phyloP scores from a whole-genome alignment of 2,329 filamentous ascomycete genomes.

The Aaosphaeria pasadenensis region DNA sequence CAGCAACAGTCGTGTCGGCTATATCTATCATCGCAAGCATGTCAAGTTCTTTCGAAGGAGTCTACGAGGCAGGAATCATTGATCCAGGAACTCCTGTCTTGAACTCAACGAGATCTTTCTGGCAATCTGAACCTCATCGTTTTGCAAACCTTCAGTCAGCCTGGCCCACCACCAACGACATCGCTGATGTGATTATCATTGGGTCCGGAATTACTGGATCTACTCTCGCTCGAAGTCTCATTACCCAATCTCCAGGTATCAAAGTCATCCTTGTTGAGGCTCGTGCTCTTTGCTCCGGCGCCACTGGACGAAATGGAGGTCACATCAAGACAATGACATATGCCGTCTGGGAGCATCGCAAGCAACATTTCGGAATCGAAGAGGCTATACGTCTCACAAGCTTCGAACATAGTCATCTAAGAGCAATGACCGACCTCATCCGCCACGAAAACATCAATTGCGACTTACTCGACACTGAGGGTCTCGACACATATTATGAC shows the following conservation, averaged over 20 bases:
- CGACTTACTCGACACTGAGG: conserved; percentile 51
- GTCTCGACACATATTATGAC: conserved; percentile 59
- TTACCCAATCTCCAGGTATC: conserved; percentile 6
- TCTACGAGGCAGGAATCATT: not conserved
- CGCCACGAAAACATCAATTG: conserved; percentile 41
- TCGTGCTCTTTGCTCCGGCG: not conserved
- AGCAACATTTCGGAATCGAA: conserved; percentile 42
- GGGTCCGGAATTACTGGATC: conserved; percentile 42
- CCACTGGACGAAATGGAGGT: not conserved
- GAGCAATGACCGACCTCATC: conserved; percentile 55
- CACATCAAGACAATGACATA: not conserved
- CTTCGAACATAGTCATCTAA: conserved; percentile 46
- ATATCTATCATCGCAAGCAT: too few relatives aligned
- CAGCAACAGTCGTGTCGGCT: too few relatives aligned
- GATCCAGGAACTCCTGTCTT: not conserved
- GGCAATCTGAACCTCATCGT: not conserved
- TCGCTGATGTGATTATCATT: conserved; percentile 36
- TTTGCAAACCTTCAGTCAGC: not conserved
- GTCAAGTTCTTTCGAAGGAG: not conserved
- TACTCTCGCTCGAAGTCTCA: conserved; percentile 34
- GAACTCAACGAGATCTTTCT: not conserved
- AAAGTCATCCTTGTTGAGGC: conserved; percentile 2
- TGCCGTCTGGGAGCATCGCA: conserved; percentile 48
- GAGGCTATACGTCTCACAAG: conserved; percentile 47
- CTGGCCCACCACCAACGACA: not conserved